phyloP scores from a whole-genome alignment of 768 basidiomycete genomes.

The Amanita phalloides region DNA sequence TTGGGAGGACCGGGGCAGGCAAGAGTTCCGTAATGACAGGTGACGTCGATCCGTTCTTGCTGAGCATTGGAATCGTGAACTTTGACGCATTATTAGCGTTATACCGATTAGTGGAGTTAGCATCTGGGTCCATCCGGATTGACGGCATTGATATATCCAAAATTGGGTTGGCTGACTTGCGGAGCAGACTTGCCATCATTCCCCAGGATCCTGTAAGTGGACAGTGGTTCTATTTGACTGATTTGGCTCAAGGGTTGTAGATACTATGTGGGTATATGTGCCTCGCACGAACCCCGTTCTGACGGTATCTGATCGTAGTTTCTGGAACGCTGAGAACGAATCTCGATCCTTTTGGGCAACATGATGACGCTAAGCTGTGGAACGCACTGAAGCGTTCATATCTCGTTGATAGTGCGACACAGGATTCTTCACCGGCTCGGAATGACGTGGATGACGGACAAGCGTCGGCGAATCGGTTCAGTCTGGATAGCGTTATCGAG shows the following conservation, averaged over 20 bases:
- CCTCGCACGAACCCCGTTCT: constrained; percentile 1
- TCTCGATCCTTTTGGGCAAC: constrained; percentile 78
- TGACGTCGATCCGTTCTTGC: constrained; percentile 15
- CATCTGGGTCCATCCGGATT: constrained; percentile 63
- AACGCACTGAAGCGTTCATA: constrained; percentile 82
- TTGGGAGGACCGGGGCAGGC: constrained; percentile 81
- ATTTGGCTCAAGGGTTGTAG: constrained; percentile 15
- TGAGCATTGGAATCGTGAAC: neutral
- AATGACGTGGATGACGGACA: constrained; percentile 27
- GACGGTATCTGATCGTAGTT: constrained; percentile 27
- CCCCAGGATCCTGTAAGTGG: constrained; percentile 69
- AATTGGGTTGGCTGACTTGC: constrained; percentile 67
- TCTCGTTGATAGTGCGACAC: constrained; percentile 48
- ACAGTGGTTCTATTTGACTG: constrained; percentile 1
- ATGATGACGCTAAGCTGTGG: constrained; percentile 77
- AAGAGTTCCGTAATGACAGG: constrained; percentile 84
- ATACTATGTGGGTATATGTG: constrained; percentile 30
- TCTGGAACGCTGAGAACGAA: constrained; percentile 79
- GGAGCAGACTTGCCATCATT: constrained; percentile 64
- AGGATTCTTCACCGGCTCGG: constrained; percentile 16
- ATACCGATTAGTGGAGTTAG: constrained; percentile 75
- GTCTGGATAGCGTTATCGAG: constrained; percentile 74
- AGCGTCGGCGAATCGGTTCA: constrained; percentile 53
- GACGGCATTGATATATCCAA: constrained; percentile 80
- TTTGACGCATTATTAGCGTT: constrained; percentile 54